These are phyloP conservation scores for Phytophthora niederhauseri DNA, from an alignment of 352 stramenopile species.

Conservation along the genomic window DNA sequence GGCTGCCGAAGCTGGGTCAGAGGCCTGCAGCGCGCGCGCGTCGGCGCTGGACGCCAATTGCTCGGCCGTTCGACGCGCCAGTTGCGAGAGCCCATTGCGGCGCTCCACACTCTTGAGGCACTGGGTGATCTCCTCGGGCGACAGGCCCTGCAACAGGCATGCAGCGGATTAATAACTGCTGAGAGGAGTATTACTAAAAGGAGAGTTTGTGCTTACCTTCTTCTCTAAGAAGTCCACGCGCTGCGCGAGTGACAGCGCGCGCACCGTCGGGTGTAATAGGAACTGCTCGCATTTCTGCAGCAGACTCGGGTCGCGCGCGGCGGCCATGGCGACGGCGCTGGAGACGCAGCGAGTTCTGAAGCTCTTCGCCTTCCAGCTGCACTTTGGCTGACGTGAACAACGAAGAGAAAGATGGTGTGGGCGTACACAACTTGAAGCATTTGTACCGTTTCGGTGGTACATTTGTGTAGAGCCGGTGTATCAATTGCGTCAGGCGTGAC, in stretches of 20 bases:
- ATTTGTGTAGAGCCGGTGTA: neutral
- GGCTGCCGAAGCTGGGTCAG: neutral
- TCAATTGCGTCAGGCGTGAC: neutral
- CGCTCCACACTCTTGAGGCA: conserved; percentile 63
- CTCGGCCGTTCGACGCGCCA: conserved; percentile 25
- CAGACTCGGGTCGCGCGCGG: conserved; percentile 35
- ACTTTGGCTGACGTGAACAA: conserved; percentile 8
- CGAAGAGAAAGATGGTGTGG: neutral
- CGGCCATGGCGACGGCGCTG: conserved; percentile 24
- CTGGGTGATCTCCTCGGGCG: conserved; percentile 65
- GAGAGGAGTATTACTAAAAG: neutral
- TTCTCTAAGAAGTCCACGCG: conserved; percentile 79
- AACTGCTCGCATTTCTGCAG: conserved; percentile 73
- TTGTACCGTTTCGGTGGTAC: neutral
- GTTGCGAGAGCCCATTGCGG: conserved; percentile 58
- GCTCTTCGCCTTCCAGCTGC: neutral
- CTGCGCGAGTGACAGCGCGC: conserved; percentile 66
- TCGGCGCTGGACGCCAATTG: neutral
- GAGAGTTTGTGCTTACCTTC: conserved; percentile 36
- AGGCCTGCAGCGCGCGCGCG: neutral
- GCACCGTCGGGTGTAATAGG: conserved; percentile 67
- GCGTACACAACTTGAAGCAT: neutral
- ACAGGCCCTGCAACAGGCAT: conserved; percentile 35
- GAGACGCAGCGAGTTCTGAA: neutral
- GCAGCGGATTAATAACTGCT: neutral